Conservation (phyloP, 768 basidiomycete species). For the Mycena haematopus region DNA sequence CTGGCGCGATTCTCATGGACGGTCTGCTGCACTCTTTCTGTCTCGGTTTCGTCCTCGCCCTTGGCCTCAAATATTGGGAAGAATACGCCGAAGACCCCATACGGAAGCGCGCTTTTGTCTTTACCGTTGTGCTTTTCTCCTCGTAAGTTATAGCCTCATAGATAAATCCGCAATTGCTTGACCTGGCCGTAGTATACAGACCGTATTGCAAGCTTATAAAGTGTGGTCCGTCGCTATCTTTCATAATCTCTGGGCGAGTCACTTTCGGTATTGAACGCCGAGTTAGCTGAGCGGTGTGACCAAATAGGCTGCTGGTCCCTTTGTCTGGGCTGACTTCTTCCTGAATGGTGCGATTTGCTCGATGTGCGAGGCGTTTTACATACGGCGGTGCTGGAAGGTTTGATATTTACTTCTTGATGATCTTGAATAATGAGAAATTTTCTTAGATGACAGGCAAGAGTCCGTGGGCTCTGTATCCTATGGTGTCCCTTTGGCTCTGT, state of each 20-base stretch:
- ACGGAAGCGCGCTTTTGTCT: slow-evolving; percentile 49
- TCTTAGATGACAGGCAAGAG: slow-evolving; percentile 49
- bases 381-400: slow-evolving; percentile 60
- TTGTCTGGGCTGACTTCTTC: slow-evolving; percentile 54
- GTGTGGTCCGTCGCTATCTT: slow-evolving; percentile 45
- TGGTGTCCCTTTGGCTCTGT: slow-evolving; percentile 41
- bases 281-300: neutral
- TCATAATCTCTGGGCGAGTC: slow-evolving; percentile 43
- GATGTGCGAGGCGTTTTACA: slow-evolving; percentile 55
- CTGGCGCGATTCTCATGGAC: slow-evolving; percentile 51
- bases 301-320: slow-evolving; percentile 44
- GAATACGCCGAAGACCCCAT: slow-evolving; percentile 51
- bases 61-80: slow-evolving; percentile 48
- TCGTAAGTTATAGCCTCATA: slow-evolving; percentile 38
- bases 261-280: neutral
- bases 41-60: slow-evolving; percentile 49
- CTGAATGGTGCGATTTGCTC: slow-evolving; percentile 54
- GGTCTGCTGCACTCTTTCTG: slow-evolving; percentile 56
- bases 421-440: neutral
- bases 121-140: slow-evolving; percentile 45
- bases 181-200: slow-evolving; percentile 42
- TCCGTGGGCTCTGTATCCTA: slow-evolving; percentile 42
- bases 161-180: neutral
- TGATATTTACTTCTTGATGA: slow-evolving; percentile 1
- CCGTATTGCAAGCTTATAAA: slow-evolving; percentile 49